Evolutionary conservation across 371 early-diverging fungal species (phyloP).

Genomic region (Fennellomyces sp.): DNA sequence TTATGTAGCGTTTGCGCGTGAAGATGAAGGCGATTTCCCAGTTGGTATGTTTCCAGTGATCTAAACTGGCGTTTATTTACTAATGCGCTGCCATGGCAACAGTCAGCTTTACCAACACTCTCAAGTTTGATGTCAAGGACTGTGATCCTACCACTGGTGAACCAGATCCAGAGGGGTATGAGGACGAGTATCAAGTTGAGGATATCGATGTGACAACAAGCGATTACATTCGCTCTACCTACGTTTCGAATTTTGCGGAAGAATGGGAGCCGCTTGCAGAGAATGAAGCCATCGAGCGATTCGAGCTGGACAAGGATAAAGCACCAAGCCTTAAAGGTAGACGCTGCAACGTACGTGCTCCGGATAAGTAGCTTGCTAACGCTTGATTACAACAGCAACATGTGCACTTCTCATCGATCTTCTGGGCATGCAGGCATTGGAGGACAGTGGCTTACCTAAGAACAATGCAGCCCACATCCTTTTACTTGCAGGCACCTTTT

Average conservation of each 20-base stretch:
- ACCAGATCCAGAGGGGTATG: constrained; percentile 91
- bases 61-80: no score
- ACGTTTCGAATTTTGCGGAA: constrained; percentile 69
- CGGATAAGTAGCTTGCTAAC: no score
- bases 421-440: constrained; percentile 85
- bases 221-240: constrained; percentile 91
- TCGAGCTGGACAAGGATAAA: constrained; percentile 74
- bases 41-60: constrained; percentile 34
- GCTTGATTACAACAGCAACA: constrained; percentile 67
- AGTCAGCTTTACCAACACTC: constrained; percentile 85
- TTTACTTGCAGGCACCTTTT: constrained; percentile 83
- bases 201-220: constrained; percentile 81
- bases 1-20: constrained; percentile 82
- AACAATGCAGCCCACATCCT: constrained; percentile 86
- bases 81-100: background rate
- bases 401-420: constrained; percentile 70
- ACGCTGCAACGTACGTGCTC: no score
- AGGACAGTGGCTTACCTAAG: constrained; percentile 71
- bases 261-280: constrained; percentile 81
- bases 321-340: constrained; percentile 69
- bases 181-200: constrained; percentile 94
- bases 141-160: constrained; percentile 93
- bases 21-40: constrained; percentile 60
- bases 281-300: constrained; percentile 83
- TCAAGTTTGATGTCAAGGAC: constrained; percentile 92